Conservation (phyloP, 768 basidiomycete genomes). For the Suillus placidus region DNA sequence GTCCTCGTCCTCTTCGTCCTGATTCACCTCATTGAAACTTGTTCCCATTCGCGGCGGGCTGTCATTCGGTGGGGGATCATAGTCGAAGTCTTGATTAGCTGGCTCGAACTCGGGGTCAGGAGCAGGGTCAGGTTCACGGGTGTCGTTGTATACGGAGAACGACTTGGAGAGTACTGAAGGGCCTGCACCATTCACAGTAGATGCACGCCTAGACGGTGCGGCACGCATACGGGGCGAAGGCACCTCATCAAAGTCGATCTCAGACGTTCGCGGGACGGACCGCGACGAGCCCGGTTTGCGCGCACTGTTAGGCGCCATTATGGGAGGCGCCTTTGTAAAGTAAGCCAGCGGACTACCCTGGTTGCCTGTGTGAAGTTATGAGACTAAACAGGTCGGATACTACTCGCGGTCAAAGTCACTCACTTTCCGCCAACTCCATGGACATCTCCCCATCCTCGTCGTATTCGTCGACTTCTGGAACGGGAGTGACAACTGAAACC, state of each 20-base stretch:
- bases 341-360: slow-evolving; percentile 37
- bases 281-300: slow-evolving; percentile 45
- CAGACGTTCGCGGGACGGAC: slow-evolving; percentile 52
- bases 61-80: slow-evolving; percentile 24
- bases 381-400: slow-evolving; percentile 8
- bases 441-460: slow-evolving; percentile 69
- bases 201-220: slow-evolving; percentile 31
- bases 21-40: slow-evolving; percentile 53
- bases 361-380: slow-evolving; percentile 23
- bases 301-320: slow-evolving; percentile 41
- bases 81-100: slow-evolving; percentile 32
- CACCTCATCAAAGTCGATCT: slow-evolving; percentile 62
- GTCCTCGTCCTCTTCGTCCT: slow-evolving; percentile 46
- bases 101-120: slow-evolving; percentile 30
- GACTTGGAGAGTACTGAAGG: slow-evolving; percentile 36
- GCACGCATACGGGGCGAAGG: slow-evolving; percentile 55
- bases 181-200: slow-evolving; percentile 38
- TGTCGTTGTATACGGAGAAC: slow-evolving; percentile 14
- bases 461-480: slow-evolving; percentile 44
- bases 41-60: slow-evolving; percentile 31
- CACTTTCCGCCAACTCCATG: slow-evolving; percentile 79
- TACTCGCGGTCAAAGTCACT: slow-evolving; percentile 26
- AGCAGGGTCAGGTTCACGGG: slow-evolving; percentile 19
- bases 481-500: slow-evolving; percentile 36
- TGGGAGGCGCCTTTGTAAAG: slow-evolving; percentile 37